A percentile compares a stretch with the other conserved stretches of the same genome.
phyloP scores from a whole-genome alignment of 2,329 filamentous ascomycete species.

The Tolypocladium tropicale region DNA sequence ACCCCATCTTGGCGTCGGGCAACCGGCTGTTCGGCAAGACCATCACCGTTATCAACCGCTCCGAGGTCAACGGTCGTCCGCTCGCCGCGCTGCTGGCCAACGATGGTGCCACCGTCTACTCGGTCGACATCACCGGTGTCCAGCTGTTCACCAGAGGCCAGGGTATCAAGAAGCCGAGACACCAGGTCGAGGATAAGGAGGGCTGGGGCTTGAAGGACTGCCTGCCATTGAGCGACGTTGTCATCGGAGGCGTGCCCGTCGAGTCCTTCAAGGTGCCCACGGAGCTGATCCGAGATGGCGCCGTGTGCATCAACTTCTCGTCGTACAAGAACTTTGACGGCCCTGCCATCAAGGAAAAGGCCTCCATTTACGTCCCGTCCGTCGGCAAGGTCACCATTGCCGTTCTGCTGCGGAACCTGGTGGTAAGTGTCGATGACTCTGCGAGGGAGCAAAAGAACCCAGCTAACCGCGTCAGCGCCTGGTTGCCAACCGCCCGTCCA shows the following conservation, averaged over 20 bases:
- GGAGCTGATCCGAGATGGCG: slow-evolving; percentile 73
- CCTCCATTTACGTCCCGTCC: slow-evolving; percentile 91
- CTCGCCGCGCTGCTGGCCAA: slow-evolving; percentile 90
- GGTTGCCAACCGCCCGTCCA: slow-evolving; percentile 37
- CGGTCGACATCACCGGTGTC: slow-evolving; percentile 82
- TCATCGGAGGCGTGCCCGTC: slow-evolving; percentile 85
- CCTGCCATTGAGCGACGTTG: slow-evolving; percentile 80
- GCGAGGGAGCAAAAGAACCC: not conserved
- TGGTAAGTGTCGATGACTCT: slow-evolving; percentile 48
- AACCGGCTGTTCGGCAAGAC: slow-evolving; percentile 90
- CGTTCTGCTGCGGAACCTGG: slow-evolving; percentile 75
- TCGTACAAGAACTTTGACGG: slow-evolving; percentile 87
- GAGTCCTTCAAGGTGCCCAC: slow-evolving; percentile 86
- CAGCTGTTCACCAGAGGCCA: slow-evolving; percentile 86
- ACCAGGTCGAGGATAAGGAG: slow-evolving; percentile 77
- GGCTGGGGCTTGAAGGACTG: slow-evolving; percentile 73
- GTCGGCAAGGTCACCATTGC: slow-evolving; percentile 98
- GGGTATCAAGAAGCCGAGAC: slow-evolving; percentile 74
- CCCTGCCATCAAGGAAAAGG: slow-evolving; percentile 84
- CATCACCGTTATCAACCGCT: slow-evolving; percentile 92
- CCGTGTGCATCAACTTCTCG: slow-evolving; percentile 98
- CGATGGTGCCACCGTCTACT: slow-evolving; percentile 91
- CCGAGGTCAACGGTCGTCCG: slow-evolving; percentile 88
- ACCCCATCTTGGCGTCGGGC: slow-evolving; percentile 83
- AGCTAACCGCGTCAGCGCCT: slow-evolving; percentile 31